Evolutionary conservation across 2,329 filamentous ascomycete species (phyloP), one percentile per base, ranked within the genome.

Genomic region (Pseudogymnoascus sp.): DNA sequence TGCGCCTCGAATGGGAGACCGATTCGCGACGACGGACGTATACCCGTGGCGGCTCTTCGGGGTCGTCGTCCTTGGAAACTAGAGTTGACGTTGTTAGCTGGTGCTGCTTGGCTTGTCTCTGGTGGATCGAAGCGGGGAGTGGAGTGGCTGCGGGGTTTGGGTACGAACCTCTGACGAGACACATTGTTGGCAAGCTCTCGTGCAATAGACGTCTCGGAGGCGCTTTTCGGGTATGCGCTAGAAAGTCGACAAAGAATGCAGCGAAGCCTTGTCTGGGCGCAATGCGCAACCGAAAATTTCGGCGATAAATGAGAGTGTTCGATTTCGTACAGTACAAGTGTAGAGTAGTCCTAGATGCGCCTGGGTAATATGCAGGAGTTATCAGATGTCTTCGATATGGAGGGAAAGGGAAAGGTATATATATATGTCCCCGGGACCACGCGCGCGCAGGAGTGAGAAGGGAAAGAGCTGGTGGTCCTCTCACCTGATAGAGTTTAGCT

Each of bases 111-210:
- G 35, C 35, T 57, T 58, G 35, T 58, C 25, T 16, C 57, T 25
- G 16, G 57, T 41, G 35, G 35, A 37, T 37, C 35, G 57, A 9
- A 28, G 57, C 57, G 37, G 33, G 57, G 16, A 37, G 57, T 39
- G 57, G 57, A 58, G 35, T 58, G 57, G 57, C 37, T 30, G 57
- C 37, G 57, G 57, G 57, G 57, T 37, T 16, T 16, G 14, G 18
- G 57, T 58, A 58, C 37, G 57, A 58, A 41, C 47, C 47, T 54
- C 28, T 54, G 47, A 54, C 47, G 47, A 54, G 47, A 54, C 47
- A 54, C 47, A 54, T 54, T 54, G 47, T 14, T 54, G 47, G 47
- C 47, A 35, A 28, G 28, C 47, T 54, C 47, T 33, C 9, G 47
- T n/a, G 28, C 28, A 54, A 2, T 54, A 28, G 47, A 20, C 47